Evolutionary conservation across 164 flowering plant genomes (phyloP), one percentile per base, ranked within the genome.

Genomic region (Macadamia integrifolia): DNA sequence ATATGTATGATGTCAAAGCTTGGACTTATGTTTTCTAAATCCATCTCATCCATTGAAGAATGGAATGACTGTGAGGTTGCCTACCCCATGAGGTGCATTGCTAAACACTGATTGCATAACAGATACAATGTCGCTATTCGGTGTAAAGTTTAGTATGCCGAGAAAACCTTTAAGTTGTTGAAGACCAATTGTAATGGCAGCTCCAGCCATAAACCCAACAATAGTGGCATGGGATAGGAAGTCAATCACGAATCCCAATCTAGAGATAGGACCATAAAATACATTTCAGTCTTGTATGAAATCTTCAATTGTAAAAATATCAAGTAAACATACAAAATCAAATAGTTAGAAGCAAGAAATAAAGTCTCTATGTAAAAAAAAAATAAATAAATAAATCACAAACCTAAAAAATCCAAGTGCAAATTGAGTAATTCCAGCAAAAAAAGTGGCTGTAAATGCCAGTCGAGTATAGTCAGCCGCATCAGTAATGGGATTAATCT

Each of bases 381-480:
- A 0, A 23, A 23, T 23, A 23, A 23, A 23, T 23, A 23, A 23
- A 23, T 23, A 49, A 17, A 43, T 30, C 3, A 63, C 14, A 71
- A 76, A 88, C 98, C 98, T 88, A n/a, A 90, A 76, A 67, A 94
- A 67, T n/a, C 98, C 98, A 43, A 94, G 96, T 50, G 90, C 71
- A 52, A 78, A 85, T 79, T 94, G 95, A 35, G 93, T 86, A 65
- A 94, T 60, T 56, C 98, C 97, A 1, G 98, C 95, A 66, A 94
- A 94, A 69, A 94, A 92, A 3, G 98, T 94, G 14, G 98, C 97
- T 0, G 98, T 94, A 71, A 92, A 94, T 35, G 95, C 96, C 66
- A 94, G 91, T 48, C 86, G 78, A 9, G 43, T 84, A 58, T 92
- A 94, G 57, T 84, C 92, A 7, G 3, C 72, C 46, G 79, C 48